phyloP scores from a whole-genome alignment of 164 flowering plant genomes.

The Magnolia changhungtana region DNA sequence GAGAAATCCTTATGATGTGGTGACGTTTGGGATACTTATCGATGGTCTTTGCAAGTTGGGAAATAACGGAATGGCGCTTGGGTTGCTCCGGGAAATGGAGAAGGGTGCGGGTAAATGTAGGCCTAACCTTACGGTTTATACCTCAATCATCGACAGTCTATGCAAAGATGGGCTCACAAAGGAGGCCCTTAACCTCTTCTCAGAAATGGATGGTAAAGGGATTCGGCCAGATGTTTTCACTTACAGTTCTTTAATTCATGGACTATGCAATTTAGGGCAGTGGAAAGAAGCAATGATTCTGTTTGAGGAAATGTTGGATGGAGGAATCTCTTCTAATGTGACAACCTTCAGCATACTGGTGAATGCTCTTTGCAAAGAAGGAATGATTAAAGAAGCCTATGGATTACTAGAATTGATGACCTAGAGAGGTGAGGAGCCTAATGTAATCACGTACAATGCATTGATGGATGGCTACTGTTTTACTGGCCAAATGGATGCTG shows the following conservation, averaged over 20 bases:
- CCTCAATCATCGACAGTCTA: too few species aligned
- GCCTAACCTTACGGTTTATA: too few species aligned
- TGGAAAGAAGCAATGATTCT: not conserved
- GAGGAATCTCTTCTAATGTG: not conserved
- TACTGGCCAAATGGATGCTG: not conserved
- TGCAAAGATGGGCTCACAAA: conserved; percentile 3
- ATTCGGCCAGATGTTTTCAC: conserved; percentile 5
- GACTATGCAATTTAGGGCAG: not conserved
- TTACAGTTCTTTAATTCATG: conserved; percentile 6
- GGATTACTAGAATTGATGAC: not conserved
- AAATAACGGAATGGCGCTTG: too few species aligned
- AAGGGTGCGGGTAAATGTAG: too few species aligned
- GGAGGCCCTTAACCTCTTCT: conserved; percentile 1
- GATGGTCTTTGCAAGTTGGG: too few species aligned
- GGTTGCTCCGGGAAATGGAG: too few species aligned
- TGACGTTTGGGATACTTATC: too few species aligned
- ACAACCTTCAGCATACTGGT: not conserved
- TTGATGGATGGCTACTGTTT: not conserved
- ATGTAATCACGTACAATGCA: not conserved
- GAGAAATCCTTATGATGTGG: too few species aligned
- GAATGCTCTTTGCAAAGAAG: conserved; percentile 2
- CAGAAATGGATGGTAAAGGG: not conserved
- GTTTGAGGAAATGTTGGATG: not conserved
- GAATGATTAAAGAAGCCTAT: not conserved
- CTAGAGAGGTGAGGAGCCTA: conserved; percentile 2